Evolutionary conservation across 2,329 filamentous ascomycete species (phyloP).

Genomic region (Xylaria sp.): DNA sequence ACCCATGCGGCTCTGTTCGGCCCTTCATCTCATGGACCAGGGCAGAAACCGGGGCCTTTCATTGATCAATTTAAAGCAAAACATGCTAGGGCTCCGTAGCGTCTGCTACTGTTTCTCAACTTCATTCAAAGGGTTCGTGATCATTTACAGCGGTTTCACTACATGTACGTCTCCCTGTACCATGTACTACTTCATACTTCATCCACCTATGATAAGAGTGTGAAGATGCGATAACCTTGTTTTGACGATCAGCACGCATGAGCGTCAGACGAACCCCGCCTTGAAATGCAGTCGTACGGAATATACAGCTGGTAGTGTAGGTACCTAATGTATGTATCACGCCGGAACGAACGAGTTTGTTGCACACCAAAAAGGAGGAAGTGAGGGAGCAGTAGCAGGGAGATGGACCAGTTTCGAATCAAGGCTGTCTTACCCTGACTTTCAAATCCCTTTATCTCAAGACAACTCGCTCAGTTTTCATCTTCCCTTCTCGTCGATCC

Average conservation of each 20-base stretch:
- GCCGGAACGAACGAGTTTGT: background rate
- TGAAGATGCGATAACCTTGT: slow-evolving; percentile 4
- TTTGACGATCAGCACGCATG: background rate
- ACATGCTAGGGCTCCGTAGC: slow-evolving; percentile 7
- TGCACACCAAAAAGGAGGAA: background rate
- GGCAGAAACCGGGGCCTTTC: background rate
- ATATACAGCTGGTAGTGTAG: background rate
- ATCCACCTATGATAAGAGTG: background rate
- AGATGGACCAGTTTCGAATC: slow-evolving; percentile 9
- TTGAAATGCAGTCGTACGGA: background rate
- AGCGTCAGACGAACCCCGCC: background rate
- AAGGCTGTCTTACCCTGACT: background rate
- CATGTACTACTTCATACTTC: background rate
- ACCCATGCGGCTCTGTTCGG: slow-evolving; percentile 27
- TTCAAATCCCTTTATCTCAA: background rate
- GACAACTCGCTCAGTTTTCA: background rate
- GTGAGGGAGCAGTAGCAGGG: background rate
- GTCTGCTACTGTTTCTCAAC: background rate
- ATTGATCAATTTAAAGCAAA: slow-evolving; percentile 28
- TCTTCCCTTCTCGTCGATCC: background rate
- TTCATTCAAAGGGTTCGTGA: background rate
- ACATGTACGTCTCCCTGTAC: too few species aligned
- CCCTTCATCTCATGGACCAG: slow-evolving; percentile 16
- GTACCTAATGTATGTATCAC: slow-evolving; percentile 4
- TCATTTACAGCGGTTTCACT: slow-evolving; percentile 1